Percentiles rank a stretch among this genome's conserved stretches.
phyloP scores from a whole-genome alignment of 306 rosid species.

The Betula pendula region DNA sequence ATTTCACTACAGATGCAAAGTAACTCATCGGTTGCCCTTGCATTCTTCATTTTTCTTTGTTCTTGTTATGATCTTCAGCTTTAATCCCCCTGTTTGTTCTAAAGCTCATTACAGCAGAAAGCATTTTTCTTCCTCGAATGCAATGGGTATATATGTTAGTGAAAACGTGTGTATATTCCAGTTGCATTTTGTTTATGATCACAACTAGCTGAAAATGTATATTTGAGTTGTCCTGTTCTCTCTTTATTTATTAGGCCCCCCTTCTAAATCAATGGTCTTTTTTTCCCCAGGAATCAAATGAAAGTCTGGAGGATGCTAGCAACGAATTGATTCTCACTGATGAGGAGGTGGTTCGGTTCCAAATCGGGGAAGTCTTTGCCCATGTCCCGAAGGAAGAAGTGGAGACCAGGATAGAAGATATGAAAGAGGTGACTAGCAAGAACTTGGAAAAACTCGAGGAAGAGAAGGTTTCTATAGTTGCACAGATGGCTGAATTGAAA shows the following conservation, averaged over 20 bases:
- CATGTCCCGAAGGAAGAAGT: conserved; percentile 89
- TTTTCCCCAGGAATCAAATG: conserved; percentile 63
- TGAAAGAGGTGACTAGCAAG: conserved; percentile 69
- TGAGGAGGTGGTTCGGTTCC: conserved; percentile 83
- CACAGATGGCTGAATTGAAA: conserved; percentile 85
- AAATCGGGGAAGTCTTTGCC: conserved; percentile 88
- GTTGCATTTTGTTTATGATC: not conserved
- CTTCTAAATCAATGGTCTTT: not conserved
- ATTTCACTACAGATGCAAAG: not conserved
- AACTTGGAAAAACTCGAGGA: conserved; percentile 67
- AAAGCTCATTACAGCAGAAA: not conserved
- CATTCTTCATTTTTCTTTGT: not conserved
- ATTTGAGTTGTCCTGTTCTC: not conserved
- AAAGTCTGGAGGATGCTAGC: conserved; percentile 89
- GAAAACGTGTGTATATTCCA: not conserved
- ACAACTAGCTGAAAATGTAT: not conserved
- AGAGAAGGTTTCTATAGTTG: conserved; percentile 68
- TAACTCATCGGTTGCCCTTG: not conserved
- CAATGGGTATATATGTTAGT: not conserved
- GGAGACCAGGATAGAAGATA: conserved; percentile 71
- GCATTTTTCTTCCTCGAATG: not conserved
- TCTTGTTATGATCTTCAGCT: not conserved
- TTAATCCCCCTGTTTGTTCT: not conserved
- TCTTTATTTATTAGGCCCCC: not conserved
- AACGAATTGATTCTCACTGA: conserved; percentile 89